Evolutionary conservation across 768 basidiomycete genomes (phyloP).

Genomic region (Collybia sp.): DNA sequence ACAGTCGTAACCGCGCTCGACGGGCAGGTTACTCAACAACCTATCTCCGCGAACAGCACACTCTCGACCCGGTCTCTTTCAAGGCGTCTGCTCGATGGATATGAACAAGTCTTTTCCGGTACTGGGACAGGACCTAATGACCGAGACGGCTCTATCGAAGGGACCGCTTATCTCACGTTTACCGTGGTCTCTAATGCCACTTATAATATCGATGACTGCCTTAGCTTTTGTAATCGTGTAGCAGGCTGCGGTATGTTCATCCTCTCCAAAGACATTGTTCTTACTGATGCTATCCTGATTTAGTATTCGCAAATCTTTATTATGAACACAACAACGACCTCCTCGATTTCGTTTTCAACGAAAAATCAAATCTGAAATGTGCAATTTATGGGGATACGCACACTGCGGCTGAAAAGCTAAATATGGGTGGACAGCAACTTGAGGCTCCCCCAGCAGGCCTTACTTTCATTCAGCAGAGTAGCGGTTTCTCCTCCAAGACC

Average conservation of each 20-base stretch:
- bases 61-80: slow-evolving; percentile 8
- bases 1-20: slow-evolving; percentile 41
- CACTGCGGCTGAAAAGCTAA: slow-evolving; percentile 37
- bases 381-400: slow-evolving; percentile 40
- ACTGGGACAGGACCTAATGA: slow-evolving; percentile 28
- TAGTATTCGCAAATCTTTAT: slow-evolving; percentile 46
- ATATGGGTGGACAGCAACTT: slow-evolving; percentile 38
- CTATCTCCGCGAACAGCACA: slow-evolving; percentile 7
- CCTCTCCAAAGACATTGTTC: not conserved
- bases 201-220: slow-evolving; percentile 39
- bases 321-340: slow-evolving; percentile 44
- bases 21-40: slow-evolving; percentile 24
- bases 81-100: slow-evolving; percentile 21
- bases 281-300: not conserved
- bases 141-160: slow-evolving; percentile 39
- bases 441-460: slow-evolving; percentile 27
- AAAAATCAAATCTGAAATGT: slow-evolving; percentile 44
- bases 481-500: slow-evolving; percentile 31
- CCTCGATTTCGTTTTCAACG: slow-evolving; percentile 30
- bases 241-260: slow-evolving; percentile 34
- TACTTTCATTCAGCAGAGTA: slow-evolving; percentile 40
- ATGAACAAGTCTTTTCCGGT: slow-evolving; percentile 34
- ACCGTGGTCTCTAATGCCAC: slow-evolving; percentile 40
- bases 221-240: slow-evolving; percentile 32
- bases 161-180: slow-evolving; percentile 46